A percentile compares a stretch with the other conserved stretches of the same genome.
Conservation (phyloP, 2,329 filamentous ascomycete genomes). For the Mycogone perniciosa region DNA sequence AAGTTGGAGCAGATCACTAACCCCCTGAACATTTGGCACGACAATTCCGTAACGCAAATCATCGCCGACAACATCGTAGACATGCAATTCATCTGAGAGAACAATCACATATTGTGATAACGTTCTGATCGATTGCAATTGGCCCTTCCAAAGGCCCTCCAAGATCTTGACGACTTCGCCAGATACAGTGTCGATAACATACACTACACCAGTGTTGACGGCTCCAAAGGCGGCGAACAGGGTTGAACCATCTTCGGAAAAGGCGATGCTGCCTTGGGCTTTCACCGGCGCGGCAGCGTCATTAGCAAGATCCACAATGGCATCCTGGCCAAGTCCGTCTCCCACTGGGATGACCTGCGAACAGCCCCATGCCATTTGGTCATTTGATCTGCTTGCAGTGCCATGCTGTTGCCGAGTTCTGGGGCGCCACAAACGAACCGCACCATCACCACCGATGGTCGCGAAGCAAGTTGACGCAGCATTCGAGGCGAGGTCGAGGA, state of each 20-base stretch:
- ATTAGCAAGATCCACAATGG: conserved; percentile 22
- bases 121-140: conserved; percentile 62
- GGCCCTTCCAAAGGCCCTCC: conserved; percentile 59
- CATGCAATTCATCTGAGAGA: conserved; percentile 64
- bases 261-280: conserved; percentile 61
- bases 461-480: conserved; percentile 67
- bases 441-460: conserved; percentile 75
- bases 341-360: conserved; percentile 52
- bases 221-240: conserved; percentile 62
- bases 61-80: conserved; percentile 82
- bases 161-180: conserved; percentile 62
- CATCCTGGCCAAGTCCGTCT: conserved; percentile 40
- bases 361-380: conserved; percentile 68
- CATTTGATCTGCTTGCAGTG: conserved; percentile 42
- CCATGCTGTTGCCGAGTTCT: conserved; percentile 64
- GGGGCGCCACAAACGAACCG: conserved; percentile 76
- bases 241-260: conserved; percentile 78
- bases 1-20: conserved; percentile 52
- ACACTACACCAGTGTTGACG: conserved; percentile 54
- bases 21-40: conserved; percentile 39
- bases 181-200: conserved; percentile 68
- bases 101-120: conserved; percentile 69
- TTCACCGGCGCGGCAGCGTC: conserved; percentile 24
- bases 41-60: conserved; percentile 61
- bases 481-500: conserved; percentile 69